phyloP scores from a whole-genome alignment of 306 rosid genomes.

The Cyclanthera cordifolia region DNA sequence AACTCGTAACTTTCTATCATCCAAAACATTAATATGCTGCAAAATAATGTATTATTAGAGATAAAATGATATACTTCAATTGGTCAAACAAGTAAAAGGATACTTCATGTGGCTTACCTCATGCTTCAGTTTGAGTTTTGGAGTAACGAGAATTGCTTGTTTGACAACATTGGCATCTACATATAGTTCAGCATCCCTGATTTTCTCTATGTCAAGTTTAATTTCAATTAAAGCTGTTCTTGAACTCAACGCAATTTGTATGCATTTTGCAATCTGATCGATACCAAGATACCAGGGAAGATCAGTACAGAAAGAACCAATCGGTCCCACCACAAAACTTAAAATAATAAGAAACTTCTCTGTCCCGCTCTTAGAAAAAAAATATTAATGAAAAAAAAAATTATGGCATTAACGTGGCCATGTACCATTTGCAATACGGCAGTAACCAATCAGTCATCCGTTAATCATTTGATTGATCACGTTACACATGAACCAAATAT shows the following conservation, averaged over 20 bases:
- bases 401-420: too few species aligned
- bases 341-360: too few species aligned
- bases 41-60: conserved; percentile 19
- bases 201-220: conserved; percentile 59
- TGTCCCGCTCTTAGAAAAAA: too few species aligned
- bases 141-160: conserved; percentile 56
- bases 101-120: conserved; percentile 36
- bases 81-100: conserved; percentile 12
- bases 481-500: too few species aligned
- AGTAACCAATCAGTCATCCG: too few species aligned
- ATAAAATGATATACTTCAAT: conserved; percentile 17
- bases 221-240: conserved; percentile 46
- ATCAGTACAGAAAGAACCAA: conserved; percentile 3
- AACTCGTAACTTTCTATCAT: conserved; percentile 50
- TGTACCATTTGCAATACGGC: too few species aligned
- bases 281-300: neutral
- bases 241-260: conserved; percentile 43
- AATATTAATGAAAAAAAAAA: too few species aligned
- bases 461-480: too few species aligned
- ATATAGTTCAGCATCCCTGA: conserved; percentile 45
- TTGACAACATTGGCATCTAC: conserved; percentile 62
- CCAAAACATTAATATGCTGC: conserved; percentile 70
- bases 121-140: conserved; percentile 58
- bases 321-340: neutral
- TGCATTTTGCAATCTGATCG: conserved; percentile 65